phyloP scores from a whole-genome alignment of 805 yeast genomes.

The Wickerhamiella kurtzmanii region DNA sequence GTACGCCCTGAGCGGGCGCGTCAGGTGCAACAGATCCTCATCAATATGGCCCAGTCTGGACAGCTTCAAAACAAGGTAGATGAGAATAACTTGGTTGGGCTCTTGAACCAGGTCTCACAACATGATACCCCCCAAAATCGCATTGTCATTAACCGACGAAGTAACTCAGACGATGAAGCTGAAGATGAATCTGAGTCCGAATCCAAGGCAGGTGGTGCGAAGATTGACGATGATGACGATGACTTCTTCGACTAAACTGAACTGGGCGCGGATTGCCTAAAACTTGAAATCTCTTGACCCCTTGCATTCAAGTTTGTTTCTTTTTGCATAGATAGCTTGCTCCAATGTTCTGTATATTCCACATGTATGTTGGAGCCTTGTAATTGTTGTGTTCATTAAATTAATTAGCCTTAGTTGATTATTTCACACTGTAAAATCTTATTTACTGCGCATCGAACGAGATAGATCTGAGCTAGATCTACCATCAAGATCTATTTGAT shows the following conservation, averaged over 20 bases:
- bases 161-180: slow-evolving; percentile 9
- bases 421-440: too few relatives aligned
- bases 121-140: slow-evolving; percentile 41
- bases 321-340: too few relatives aligned
- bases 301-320: too few relatives aligned
- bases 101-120: slow-evolving; percentile 69
- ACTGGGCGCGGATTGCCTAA: not conserved
- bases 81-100: slow-evolving; percentile 70
- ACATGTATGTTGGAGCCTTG: too few relatives aligned
- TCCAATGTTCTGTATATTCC: too few relatives aligned
- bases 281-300: too few relatives aligned
- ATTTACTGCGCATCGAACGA: too few relatives aligned
- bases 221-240: slow-evolving; percentile 23
- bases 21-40: slow-evolving; percentile 71
- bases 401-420: too few relatives aligned
- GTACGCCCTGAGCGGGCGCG: slow-evolving; percentile 86
- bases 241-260: slow-evolving; percentile 32
- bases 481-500: too few relatives aligned
- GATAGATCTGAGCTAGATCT: too few relatives aligned
- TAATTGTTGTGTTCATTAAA: too few relatives aligned
- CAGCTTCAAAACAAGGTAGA: slow-evolving; percentile 58
- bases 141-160: slow-evolving; percentile 31
- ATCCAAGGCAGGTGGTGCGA: not conserved
- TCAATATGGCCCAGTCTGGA: slow-evolving; percentile 63
- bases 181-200: too few relatives aligned